These are phyloP conservation scores for Ilyonectria destructans DNA, from an alignment of 2,329 filamentous ascomycete species.

Conservation along the genomic window DNA sequence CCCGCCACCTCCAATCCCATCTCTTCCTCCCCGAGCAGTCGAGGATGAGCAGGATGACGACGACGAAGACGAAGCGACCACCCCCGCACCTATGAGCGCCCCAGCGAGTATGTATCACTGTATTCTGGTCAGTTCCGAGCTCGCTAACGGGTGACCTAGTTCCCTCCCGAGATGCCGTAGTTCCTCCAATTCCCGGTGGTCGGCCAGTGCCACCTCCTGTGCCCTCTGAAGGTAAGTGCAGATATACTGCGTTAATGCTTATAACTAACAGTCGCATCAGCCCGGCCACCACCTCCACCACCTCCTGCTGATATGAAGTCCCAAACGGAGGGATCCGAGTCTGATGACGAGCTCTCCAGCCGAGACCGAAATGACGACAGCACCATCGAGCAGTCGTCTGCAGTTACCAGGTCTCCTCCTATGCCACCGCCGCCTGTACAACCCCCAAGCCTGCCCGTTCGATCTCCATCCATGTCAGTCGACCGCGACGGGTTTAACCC, in stretches of 20 bases:
- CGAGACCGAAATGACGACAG: slow-evolving; percentile 62
- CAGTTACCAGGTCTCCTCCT: slow-evolving; percentile 57
- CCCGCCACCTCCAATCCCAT: slow-evolving; percentile 52
- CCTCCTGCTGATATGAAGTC: slow-evolving; percentile 72
- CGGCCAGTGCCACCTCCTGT: slow-evolving; percentile 72
- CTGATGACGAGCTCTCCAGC: slow-evolving; percentile 87
- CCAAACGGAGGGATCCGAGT: slow-evolving; percentile 85
- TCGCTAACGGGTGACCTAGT: slow-evolving; percentile 52
- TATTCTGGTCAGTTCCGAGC: background rate
- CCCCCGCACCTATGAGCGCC: slow-evolving; percentile 52
- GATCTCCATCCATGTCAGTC: slow-evolving; percentile 53
- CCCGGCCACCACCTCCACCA: slow-evolving; percentile 73
- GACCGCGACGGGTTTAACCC: slow-evolving; percentile 58
- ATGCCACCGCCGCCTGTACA: slow-evolving; percentile 60
- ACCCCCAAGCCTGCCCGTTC: slow-evolving; percentile 46
- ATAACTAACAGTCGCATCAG: slow-evolving; percentile 59
- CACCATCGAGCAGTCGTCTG: slow-evolving; percentile 43
- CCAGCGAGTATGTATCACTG: slow-evolving; percentile 42
- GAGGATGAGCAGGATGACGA: slow-evolving; percentile 51
- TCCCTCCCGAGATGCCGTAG: slow-evolving; percentile 53
- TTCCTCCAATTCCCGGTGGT: slow-evolving; percentile 66
- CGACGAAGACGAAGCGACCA: slow-evolving; percentile 55
- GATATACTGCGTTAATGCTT: slow-evolving; percentile 38
- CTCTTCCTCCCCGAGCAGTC: slow-evolving; percentile 38
- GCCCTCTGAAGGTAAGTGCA: slow-evolving; percentile 73